Evolutionary conservation across 176 grass and related monocot genomes (phyloP), one percentile per base, ranked within the genome.

Genomic region (Bromus sterilis): DNA sequence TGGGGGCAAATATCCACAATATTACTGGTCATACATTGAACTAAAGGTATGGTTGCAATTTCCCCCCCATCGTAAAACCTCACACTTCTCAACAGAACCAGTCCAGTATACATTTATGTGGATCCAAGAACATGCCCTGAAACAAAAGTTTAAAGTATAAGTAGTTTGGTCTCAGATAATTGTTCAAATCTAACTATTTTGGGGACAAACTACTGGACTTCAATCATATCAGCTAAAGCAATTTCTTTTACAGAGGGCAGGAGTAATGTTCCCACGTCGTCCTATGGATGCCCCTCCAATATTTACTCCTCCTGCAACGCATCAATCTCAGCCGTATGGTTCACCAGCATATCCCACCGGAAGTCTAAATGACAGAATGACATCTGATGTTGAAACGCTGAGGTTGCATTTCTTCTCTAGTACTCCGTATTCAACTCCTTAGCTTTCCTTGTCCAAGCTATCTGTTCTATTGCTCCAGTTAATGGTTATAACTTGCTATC

Each of bases 1-100:
- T 83, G 89, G 93, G 84, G 89, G 91, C 12, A 94, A 92, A 83
- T 87, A 93, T 77, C 97, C 97, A 56, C 97, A 99, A 32, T 99
- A 92, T 81, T 94, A 96, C 37, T 96, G 87, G 87, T 79, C 97
- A 56, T 99, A 96, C 36, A 86, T 86, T 81, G 97, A 99, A 83
- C 76, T 99, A 55, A 99, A 93, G 89, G 93, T 92, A 74, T 12
- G 57, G 46, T 30, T 26, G n/a, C 73, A 69, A 69, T 23, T 72
- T 64, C 34, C 8, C 18, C 6, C 9, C 11, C 23, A 20, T 26
- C 33, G 62, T 80, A 13, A 37, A 14, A 42, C 16, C 4, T 74
- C 39, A 0, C 15, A 53, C 14, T 42, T 11, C 33, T 35, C 28
- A 65, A 15, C 29, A 16, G 6, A 31, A 49, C 33, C 18, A 44